Evolutionary conservation across 129 eudicot species (phyloP).

Genomic region (Lactuca saligna): DNA sequence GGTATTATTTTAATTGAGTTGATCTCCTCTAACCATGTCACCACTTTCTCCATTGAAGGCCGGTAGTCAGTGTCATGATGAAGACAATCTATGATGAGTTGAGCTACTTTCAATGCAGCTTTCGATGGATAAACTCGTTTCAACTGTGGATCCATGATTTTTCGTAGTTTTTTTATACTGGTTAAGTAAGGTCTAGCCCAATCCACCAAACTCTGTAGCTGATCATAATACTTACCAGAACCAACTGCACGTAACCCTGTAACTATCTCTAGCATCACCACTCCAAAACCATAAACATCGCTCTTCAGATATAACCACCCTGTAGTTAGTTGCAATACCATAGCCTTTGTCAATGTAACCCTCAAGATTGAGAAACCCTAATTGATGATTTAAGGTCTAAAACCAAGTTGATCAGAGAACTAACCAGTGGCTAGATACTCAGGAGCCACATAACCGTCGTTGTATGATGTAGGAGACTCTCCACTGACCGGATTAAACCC

Average conservation of each 20-base stretch:
- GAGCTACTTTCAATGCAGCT: slow-evolving; percentile 34
- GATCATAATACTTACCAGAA: slow-evolving; percentile 26
- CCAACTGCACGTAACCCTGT: slow-evolving; percentile 62
- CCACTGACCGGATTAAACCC: slow-evolving; percentile 49
- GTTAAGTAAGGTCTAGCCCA: slow-evolving; percentile 59
- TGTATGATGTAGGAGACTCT: slow-evolving; percentile 48
- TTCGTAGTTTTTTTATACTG: slow-evolving; percentile 37
- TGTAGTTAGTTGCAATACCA: background rate
- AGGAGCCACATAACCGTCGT: slow-evolving; percentile 68
- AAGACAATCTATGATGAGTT: slow-evolving; percentile 50
- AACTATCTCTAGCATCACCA: slow-evolving; percentile 58
- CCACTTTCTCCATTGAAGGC: slow-evolving; percentile 49
- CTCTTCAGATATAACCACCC: slow-evolving; percentile 68
- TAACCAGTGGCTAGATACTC: slow-evolving; percentile 68
- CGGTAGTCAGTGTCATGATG: slow-evolving; percentile 43
- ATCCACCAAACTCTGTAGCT: slow-evolving; percentile 43
- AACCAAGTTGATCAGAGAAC: background rate
- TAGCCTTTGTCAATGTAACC: background rate
- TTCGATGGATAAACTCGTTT: slow-evolving; percentile 45
- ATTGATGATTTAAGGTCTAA: background rate
- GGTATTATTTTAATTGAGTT: slow-evolving; percentile 31
- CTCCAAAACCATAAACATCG: slow-evolving; percentile 65
- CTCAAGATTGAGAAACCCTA: background rate
- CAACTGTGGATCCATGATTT: slow-evolving; percentile 58
- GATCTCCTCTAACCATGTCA: slow-evolving; percentile 32